These are phyloP conservation scores for Dictyostelium capitatum DNA, from an alignment of 78 protist species.

Conservation along the genomic window DNA sequence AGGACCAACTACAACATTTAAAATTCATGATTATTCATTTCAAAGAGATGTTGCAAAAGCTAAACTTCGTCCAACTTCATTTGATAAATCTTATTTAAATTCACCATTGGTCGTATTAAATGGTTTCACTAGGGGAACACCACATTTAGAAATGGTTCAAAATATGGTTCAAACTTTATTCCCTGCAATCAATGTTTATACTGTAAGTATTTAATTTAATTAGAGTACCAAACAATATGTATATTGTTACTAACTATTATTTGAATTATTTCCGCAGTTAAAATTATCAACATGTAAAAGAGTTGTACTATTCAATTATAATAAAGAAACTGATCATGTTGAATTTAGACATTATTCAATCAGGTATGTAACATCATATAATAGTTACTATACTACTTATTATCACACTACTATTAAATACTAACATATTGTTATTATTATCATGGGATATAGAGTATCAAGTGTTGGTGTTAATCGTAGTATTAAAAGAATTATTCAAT, in stretches of 20 bases:
- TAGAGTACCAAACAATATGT: background rate
- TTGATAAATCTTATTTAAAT: background rate
- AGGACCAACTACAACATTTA: slow-evolving; percentile 92
- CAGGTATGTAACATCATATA: slow-evolving; percentile 37
- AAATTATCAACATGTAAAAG: slow-evolving; percentile 59
- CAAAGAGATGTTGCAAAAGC: slow-evolving; percentile 75
- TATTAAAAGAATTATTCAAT: slow-evolving; percentile 78
- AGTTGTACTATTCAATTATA: slow-evolving; percentile 80
- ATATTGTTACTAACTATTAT: background rate
- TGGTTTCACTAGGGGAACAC: slow-evolving; percentile 81
- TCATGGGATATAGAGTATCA: slow-evolving; percentile 10
- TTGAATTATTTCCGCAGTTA: background rate
- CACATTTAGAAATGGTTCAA: slow-evolving; percentile 78
- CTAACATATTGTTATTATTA: no score
- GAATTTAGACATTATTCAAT: slow-evolving; percentile 87
- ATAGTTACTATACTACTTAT: no score
- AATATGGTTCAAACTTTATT: slow-evolving; percentile 91
- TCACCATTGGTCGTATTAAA: slow-evolving; percentile 85
- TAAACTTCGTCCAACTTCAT: slow-evolving; percentile 26
- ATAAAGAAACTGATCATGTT: slow-evolving; percentile 39
- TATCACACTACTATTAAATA: no score
- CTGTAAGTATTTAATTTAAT: slow-evolving; percentile 43
- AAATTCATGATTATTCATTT: slow-evolving; percentile 61
- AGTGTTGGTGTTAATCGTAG: slow-evolving; percentile 82
- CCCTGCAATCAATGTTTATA: slow-evolving; percentile 90